Percentiles rank a stretch among this genome's conserved stretches.
These are phyloP conservation scores for Orbilia oligospora DNA, from an alignment of 2,329 filamentous ascomycete species.

Conservation along the genomic window DNA sequence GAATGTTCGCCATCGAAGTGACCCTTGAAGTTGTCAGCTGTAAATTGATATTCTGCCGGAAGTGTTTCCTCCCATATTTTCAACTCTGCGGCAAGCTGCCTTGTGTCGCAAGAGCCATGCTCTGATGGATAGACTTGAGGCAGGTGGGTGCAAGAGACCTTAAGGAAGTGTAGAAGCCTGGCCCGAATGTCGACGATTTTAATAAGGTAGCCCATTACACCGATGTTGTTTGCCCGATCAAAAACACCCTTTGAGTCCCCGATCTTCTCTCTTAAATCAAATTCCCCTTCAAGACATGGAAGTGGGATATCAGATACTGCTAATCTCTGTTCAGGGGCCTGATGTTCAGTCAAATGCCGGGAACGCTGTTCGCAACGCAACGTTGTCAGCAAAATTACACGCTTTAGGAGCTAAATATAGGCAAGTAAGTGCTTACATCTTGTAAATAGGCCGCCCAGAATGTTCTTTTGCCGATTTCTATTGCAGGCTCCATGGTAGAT, in stretches of 20 bases:
- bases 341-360: constrained; percentile 51
- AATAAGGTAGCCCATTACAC: constrained; percentile 54
- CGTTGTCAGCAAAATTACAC: constrained; percentile 41
- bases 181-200: constrained; percentile 54
- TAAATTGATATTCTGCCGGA: constrained; percentile 46
- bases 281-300: constrained; percentile 50
- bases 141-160: constrained; percentile 51
- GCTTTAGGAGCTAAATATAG: constrained; percentile 15
- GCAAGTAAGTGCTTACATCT: constrained; percentile 39
- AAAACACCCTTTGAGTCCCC: constrained; percentile 29
- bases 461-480: constrained; percentile 59
- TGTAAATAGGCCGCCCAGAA: constrained; percentile 59
- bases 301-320: constrained; percentile 56
- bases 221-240: constrained; percentile 30
- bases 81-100: constrained; percentile 41
- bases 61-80: constrained; percentile 59
- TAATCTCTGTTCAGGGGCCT: constrained; percentile 45
- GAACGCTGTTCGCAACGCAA: constrained; percentile 54
- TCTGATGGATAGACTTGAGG: constrained; percentile 51
- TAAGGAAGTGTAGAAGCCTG: constrained; percentile 48
- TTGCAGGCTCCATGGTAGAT: constrained; percentile 46
- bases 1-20: constrained; percentile 58
- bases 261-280: constrained; percentile 44
- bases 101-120: constrained; percentile 45
- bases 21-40: constrained; percentile 58